phyloP scores from a whole-genome alignment of 345 rosid genomes.

The Syzygium aromaticum region DNA sequence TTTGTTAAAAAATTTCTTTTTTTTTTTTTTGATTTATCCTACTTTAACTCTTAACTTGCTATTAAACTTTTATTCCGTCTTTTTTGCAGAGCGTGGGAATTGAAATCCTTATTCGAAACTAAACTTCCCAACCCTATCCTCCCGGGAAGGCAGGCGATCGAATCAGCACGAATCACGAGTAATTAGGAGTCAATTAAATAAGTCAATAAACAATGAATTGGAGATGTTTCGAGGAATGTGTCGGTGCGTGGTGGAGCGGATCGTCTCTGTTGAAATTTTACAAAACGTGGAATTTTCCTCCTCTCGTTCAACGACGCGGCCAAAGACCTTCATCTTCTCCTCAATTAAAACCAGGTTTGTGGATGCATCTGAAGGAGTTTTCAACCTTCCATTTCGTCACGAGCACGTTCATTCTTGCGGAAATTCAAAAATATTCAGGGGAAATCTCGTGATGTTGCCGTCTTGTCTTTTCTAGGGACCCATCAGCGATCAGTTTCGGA shows the following conservation, averaged over 20 bases:
- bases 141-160: rapidly evolving
- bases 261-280: neutral
- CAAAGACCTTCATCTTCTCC: neutral
- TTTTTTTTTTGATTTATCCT: no score
- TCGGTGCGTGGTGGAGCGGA: neutral
- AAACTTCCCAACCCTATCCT: no score
- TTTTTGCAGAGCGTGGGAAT: no score
- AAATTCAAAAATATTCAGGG: no score
- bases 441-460: neutral
- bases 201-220: neutral
- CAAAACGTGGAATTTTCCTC: neutral
- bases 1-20: no score
- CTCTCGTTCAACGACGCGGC: neutral
- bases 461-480: no score
- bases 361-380: neutral
- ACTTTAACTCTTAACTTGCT: no score
- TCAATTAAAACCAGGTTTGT: neutral
- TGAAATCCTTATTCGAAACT: no score
- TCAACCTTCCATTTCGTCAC: neutral
- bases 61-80: no score
- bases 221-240: neutral
- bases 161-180: neutral
- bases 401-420: neutral
- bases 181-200: neutral
- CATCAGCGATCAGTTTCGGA: no score